phyloP scores from a whole-genome alignment of 352 stramenopile genomes.

The Phytophthora agathidicida region DNA sequence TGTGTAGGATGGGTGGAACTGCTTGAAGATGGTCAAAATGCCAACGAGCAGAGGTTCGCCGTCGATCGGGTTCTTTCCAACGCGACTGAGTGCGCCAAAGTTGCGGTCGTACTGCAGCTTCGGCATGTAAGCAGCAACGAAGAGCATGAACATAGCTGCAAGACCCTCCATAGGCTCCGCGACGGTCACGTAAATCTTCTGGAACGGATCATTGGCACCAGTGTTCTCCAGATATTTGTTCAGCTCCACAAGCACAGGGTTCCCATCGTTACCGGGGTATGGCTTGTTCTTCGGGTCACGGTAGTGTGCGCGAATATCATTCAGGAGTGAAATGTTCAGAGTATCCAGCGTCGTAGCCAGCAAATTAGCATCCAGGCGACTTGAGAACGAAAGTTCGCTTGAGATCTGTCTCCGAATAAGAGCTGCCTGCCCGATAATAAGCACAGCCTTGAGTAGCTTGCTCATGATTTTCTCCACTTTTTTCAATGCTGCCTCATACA shows the following conservation, averaged over 20 bases:
- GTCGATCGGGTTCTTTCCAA: constrained; percentile 93
- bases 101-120: constrained; percentile 94
- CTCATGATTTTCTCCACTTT: constrained; percentile 96
- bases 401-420: constrained; percentile 93
- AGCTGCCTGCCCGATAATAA: constrained; percentile 94
- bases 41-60: constrained; percentile 91
- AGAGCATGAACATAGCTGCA: constrained; percentile 92
- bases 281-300: constrained; percentile 80
- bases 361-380: constrained; percentile 91
- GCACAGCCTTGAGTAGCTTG: constrained; percentile 92
- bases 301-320: constrained; percentile 90
- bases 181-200: constrained; percentile 96
- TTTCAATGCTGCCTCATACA: constrained; percentile 91
- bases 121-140: constrained; percentile 93
- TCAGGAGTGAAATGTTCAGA: constrained; percentile 91
- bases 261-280: constrained; percentile 77
- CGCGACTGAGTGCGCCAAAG: constrained; percentile 89
- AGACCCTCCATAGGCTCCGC: constrained; percentile 90
- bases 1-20: constrained; percentile 96
- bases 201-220: constrained; percentile 91
- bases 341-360: constrained; percentile 89
- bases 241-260: constrained; percentile 89
- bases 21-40: constrained; percentile 93
- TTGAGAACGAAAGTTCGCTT: constrained; percentile 91
- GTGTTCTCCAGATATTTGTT: constrained; percentile 94